Conservation (phyloP, 176 grass and related monocot species). For the barley (Hordeum vulgare) region DNA sequence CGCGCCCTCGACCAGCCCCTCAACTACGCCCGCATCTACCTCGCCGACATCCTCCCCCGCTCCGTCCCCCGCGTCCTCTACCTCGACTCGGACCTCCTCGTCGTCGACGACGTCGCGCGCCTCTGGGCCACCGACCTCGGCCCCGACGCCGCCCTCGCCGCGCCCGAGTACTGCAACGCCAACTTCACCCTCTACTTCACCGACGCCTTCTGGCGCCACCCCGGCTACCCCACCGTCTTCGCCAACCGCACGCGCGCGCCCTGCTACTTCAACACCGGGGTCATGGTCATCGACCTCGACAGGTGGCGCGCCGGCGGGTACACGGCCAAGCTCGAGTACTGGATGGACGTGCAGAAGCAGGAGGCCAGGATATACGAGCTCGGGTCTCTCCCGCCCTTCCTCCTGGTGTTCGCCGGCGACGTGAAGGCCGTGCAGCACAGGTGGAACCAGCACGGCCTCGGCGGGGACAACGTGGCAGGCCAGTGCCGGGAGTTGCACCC, state of each 20-base stretch:
- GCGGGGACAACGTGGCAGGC: conserved; percentile 81
- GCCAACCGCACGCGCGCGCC: conserved; percentile 40
- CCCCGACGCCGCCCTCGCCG: conserved; percentile 54
- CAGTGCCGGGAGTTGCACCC: conserved; percentile 89
- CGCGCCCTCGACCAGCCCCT: conserved; percentile 97
- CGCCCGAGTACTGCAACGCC: conserved; percentile 97
- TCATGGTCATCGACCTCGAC: conserved; percentile 95
- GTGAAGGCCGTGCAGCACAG: conserved; percentile 87
- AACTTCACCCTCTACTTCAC: conserved; percentile 99
- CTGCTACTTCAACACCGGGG: conserved; percentile 99
- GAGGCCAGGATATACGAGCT: conserved; percentile 95
- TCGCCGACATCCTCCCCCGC: conserved; percentile 71
- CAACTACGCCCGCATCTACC: conserved; percentile 99
- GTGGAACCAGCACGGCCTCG: conserved; percentile 99
- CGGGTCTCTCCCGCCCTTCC: conserved; percentile 81
- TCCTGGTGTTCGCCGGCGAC: conserved; percentile 88
- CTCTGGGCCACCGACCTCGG: conserved; percentile 88
- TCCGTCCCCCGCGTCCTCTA: conserved; percentile 79
- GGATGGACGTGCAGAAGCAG: conserved; percentile 98
- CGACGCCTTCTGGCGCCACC: conserved; percentile 64
- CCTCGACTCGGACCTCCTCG: conserved; percentile 86
- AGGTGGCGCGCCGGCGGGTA: conserved; percentile 65
- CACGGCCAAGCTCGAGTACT: conserved; percentile 78
- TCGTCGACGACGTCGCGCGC: conserved; percentile 88
- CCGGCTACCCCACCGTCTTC: conserved; percentile 52